These are phyloP conservation scores for Botrytis tulipae DNA, from an alignment of 2,329 filamentous ascomycete species.

Conservation along the genomic window DNA sequence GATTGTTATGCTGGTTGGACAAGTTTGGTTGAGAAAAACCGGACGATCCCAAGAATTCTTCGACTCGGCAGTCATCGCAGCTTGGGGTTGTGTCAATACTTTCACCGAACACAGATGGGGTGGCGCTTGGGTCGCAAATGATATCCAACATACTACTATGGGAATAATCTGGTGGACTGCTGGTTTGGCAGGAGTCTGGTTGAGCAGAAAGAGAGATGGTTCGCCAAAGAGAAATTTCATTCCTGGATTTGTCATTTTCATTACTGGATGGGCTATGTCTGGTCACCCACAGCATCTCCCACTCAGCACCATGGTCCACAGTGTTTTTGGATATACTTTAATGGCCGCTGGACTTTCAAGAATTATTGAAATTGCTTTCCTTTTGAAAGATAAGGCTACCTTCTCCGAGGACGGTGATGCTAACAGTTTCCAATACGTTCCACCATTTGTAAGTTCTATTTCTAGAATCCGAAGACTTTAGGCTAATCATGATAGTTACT, in stretches of 20 bases:
- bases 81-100: slow-evolving; percentile 96
- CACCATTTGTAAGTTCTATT: slow-evolving; percentile 61
- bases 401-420: slow-evolving; percentile 67
- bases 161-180: slow-evolving; percentile 99
- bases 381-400: slow-evolving; percentile 70
- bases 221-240: slow-evolving; percentile 89
- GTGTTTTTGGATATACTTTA: slow-evolving; percentile 88
- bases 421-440: slow-evolving; percentile 71
- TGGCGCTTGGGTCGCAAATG: slow-evolving; percentile 81
- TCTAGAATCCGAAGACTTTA: slow-evolving; percentile 15
- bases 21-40: slow-evolving; percentile 77
- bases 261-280: slow-evolving; percentile 96
- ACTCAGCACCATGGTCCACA: slow-evolving; percentile 84
- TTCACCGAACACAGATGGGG: slow-evolving; percentile 98
- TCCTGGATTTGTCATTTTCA: slow-evolving; percentile 82
- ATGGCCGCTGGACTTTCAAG: slow-evolving; percentile 85
- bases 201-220: slow-evolving; percentile 80
- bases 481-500: slow-evolving; percentile 61
- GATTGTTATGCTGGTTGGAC: slow-evolving; percentile 82
- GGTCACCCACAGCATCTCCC: slow-evolving; percentile 81
- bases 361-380: slow-evolving; percentile 88
- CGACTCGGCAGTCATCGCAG: slow-evolving; percentile 84
- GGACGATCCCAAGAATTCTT: slow-evolving; percentile 96
- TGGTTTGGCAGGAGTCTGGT: slow-evolving; percentile 86
- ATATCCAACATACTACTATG: slow-evolving; percentile 98